These are phyloP conservation scores for Puccinellia tenuiflora DNA, from an alignment of 176 grass and related monocot species.

Conservation along the genomic window DNA sequence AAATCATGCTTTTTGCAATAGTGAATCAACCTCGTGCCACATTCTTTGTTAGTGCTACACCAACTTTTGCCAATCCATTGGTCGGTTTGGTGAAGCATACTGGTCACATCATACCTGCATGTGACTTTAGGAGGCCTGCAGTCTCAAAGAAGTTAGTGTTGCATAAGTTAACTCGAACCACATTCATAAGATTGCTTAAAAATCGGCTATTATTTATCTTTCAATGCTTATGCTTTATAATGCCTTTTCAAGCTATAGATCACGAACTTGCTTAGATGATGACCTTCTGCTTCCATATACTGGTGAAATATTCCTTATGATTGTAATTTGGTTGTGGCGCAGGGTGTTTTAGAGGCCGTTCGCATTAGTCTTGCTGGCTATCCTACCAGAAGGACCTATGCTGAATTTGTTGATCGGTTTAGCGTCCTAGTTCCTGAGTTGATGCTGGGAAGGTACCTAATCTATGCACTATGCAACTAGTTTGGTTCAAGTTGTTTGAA, in stretches of 20 bases:
- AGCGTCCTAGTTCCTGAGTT: slow-evolving; percentile 73
- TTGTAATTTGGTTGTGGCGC: slow-evolving; percentile 30
- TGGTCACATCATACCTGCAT: slow-evolving; percentile 1
- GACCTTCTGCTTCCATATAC: slow-evolving; percentile 19
- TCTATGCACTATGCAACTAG: slow-evolving; percentile 8
- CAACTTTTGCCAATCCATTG: neutral
- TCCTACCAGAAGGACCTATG: slow-evolving; percentile 91
- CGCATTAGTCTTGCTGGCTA: slow-evolving; percentile 99
- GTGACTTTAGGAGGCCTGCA: neutral
- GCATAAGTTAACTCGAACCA: neutral
- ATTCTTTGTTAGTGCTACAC: neutral
- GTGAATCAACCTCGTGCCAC: neutral
- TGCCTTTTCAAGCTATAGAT: slow-evolving; percentile 16
- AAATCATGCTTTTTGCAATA: neutral
- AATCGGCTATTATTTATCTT: neutral
- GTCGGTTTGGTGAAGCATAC: neutral
- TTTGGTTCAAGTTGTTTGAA: slow-evolving; percentile 25
- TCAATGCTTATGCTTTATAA: neutral
- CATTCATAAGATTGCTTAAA: neutral
- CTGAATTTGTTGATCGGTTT: slow-evolving; percentile 97
- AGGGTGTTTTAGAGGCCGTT: slow-evolving; percentile 99
- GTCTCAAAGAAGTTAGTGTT: neutral
- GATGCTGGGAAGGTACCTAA: slow-evolving; percentile 63
- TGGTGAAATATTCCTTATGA: neutral
- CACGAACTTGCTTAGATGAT: neutral